These are phyloP conservation scores for Cyphellophora attinorum DNA, from an alignment of 2,329 filamentous ascomycete genomes.

Conservation along the genomic window DNA sequence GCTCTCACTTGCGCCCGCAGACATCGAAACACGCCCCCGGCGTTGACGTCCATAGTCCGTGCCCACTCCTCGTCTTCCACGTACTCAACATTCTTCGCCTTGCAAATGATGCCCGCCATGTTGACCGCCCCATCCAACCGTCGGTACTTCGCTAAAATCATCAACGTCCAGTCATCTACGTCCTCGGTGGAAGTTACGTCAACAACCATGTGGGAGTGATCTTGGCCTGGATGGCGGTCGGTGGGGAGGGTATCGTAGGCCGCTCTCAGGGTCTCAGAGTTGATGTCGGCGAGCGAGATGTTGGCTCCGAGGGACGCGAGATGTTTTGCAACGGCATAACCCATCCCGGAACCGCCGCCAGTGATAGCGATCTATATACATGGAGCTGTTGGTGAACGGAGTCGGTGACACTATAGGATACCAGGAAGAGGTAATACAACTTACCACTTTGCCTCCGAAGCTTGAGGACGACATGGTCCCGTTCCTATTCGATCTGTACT, in stretches of 20 bases:
- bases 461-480: too few species aligned
- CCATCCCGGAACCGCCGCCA: constrained; percentile 37
- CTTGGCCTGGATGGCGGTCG: too few species aligned
- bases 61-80: constrained; percentile 34
- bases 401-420: too few species aligned
- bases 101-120: constrained; percentile 17
- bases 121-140: constrained; percentile 17
- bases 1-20: constrained; percentile 39
- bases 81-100: constrained; percentile 15
- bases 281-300: constrained; percentile 32
- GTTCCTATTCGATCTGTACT: too few species aligned
- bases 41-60: constrained; percentile 34
- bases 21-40: constrained; percentile 41
- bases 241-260: constrained; percentile 21
- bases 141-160: constrained; percentile 14
- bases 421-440: too few species aligned
- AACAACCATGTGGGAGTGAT: neutral
- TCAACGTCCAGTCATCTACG: constrained; percentile 11
- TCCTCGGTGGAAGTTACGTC: constrained; percentile 8
- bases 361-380: constrained; percentile 9
- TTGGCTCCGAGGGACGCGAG: constrained; percentile 36
- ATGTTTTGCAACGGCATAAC: constrained; percentile 37
- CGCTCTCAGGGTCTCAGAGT: constrained; percentile 30
- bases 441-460: too few species aligned
- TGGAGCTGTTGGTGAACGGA: too few species aligned